Evolutionary conservation across 768 basidiomycete genomes (phyloP).

Genomic region (Coprinellus aureogranulatus): DNA sequence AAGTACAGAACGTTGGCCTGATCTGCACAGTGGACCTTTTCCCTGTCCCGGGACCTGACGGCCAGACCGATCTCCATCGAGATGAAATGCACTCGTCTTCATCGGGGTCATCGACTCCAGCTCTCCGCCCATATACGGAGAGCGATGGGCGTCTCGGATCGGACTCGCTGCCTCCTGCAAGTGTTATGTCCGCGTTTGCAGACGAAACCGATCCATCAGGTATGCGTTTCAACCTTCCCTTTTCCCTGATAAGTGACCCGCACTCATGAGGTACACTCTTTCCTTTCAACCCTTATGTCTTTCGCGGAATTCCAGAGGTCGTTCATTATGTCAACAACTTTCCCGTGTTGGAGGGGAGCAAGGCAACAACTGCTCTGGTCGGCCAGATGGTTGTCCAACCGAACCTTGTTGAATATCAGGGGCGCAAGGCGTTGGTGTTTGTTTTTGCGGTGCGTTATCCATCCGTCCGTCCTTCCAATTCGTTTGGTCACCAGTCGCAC

Average conservation of each 20-base stretch:
- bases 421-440: conserved; percentile 56
- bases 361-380: conserved; percentile 51
- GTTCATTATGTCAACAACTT: conserved; percentile 6
- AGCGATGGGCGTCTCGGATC: not conserved
- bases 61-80: not conserved
- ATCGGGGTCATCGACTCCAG: not conserved
- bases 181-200: not conserved
- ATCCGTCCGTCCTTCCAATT: not conserved
- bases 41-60: conserved; percentile 42
- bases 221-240: not conserved
- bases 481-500: not conserved
- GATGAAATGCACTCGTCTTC: not conserved
- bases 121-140: not conserved
- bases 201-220: not conserved
- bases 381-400: conserved; percentile 64
- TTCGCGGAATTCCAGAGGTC: not conserved
- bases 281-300: no score
- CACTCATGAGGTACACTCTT: no score
- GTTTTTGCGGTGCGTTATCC: conserved; percentile 55
- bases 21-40: conserved; percentile 79
- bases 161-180: not conserved
- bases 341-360: conserved; percentile 45
- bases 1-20: conserved; percentile 61
- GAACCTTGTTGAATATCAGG: conserved; percentile 52
- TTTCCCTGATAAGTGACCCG: no score